phyloP scores from a whole-genome alignment of 164 flowering plant species.

The Vitis riparia region DNA sequence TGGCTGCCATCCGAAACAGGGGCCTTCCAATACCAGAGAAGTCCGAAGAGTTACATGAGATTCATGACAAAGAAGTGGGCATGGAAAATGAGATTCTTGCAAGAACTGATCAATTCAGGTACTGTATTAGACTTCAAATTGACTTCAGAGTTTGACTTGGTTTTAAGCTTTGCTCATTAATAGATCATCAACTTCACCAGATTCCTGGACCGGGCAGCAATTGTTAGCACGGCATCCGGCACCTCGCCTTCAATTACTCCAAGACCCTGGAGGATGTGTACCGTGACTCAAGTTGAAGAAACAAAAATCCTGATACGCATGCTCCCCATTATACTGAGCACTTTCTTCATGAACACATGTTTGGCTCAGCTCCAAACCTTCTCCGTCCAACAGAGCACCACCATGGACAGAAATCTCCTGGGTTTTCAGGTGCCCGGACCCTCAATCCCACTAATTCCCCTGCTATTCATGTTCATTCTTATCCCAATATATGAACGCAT shows the following conservation, averaged over 20 bases:
- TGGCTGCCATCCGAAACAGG: slow-evolving; percentile 53
- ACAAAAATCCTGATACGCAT: slow-evolving; percentile 63
- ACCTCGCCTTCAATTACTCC: slow-evolving; percentile 9
- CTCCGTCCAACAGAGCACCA: slow-evolving; percentile 62
- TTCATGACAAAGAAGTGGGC: slow-evolving; percentile 47
- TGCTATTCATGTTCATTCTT: slow-evolving; percentile 46
- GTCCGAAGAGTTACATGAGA: slow-evolving; percentile 47
- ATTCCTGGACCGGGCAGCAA: slow-evolving; percentile 66
- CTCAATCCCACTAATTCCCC: slow-evolving; percentile 63
- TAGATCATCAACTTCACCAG: slow-evolving; percentile 22
- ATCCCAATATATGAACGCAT: slow-evolving; percentile 64
- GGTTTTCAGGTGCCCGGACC: slow-evolving; percentile 56
- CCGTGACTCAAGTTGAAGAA: slow-evolving; percentile 74
- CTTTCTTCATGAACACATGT: slow-evolving; percentile 74
- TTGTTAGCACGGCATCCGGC: slow-evolving; percentile 14
- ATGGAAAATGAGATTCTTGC: slow-evolving; percentile 37
- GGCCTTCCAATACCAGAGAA: slow-evolving; percentile 48
- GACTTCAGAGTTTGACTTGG: neutral
- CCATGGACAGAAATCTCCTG: slow-evolving; percentile 48
- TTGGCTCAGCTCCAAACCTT: slow-evolving; percentile 81
- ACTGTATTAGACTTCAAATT: neutral
- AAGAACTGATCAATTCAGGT: slow-evolving; percentile 69
- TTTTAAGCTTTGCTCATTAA: neutral
- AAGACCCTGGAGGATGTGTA: slow-evolving; percentile 59
- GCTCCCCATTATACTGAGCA: slow-evolving; percentile 64